Conservation (phyloP, 1,284 basidiomycete species). For the Trametes polyzona region DNA sequence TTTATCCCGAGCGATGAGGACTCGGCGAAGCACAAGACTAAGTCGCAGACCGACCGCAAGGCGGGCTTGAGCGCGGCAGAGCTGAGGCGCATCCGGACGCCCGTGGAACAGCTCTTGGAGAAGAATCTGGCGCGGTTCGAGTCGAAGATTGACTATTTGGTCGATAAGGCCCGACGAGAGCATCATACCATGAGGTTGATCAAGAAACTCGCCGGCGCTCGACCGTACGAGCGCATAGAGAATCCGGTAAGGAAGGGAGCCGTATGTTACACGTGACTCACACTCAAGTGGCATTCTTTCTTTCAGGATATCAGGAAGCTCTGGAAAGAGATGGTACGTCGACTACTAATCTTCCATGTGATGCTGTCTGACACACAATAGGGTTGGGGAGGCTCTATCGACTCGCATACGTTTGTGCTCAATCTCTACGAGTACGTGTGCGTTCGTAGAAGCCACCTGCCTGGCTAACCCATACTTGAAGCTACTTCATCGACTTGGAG, state of each 20-base stretch:
- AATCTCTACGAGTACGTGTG: constrained; percentile 11
- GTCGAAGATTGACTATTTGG: neutral
- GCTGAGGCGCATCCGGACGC: constrained; percentile 1
- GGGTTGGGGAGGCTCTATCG: constrained; percentile 11
- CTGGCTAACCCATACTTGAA: too few species aligned
- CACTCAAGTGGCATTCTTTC: too few species aligned
- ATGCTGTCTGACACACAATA: neutral
- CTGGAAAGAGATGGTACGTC: constrained; percentile 10
- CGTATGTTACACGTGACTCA: too few species aligned
- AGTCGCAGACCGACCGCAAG: neutral
- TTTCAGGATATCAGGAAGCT: constrained; percentile 10
- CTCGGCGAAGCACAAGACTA: neutral
- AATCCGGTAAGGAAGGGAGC: neutral
- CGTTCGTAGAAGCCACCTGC: too few species aligned
- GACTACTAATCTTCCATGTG: neutral
- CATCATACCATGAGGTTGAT: neutral
- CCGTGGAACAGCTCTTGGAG: neutral
- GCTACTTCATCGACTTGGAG: constrained; percentile 11
- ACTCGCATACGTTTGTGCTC: constrained; percentile 7
- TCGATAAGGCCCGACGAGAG: neutral
- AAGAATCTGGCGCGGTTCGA: constrained; percentile 1
- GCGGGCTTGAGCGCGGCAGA: neutral
- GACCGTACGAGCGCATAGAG: constrained; percentile 6
- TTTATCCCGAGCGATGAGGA: neutral
- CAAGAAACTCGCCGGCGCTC: neutral